Base-by-base conservation (phyloP, 331 rosid species). In the Stylosanthes scabra region DNA sequence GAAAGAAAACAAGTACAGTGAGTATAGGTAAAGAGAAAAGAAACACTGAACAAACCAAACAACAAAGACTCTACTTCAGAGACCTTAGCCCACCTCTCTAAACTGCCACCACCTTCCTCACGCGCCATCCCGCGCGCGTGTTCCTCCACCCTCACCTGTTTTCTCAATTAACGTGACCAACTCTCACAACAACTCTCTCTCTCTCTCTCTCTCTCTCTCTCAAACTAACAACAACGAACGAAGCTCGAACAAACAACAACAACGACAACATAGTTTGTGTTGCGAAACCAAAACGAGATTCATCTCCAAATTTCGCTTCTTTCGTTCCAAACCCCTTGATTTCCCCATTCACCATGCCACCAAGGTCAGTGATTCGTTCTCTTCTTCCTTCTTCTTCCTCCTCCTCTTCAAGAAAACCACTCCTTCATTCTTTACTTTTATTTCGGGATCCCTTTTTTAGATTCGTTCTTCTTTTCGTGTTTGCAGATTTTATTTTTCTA, bases 281-380 rank as follows among this genome's bases (percentile, higher is more conserved):
- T 52, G 20, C 12, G 6, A 59, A 59, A 52, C 9, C 20, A 6
- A 52, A 7, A 52, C 20, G 66, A 80, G 81, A 83, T 88, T 88
- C 91, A 82, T 66, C 77, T 52, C 52, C 79, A 44, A 75, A 69
- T 71, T 73, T 82, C 74, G 72, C n/a, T 60, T 75, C 71, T 40
- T 14, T 16, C 20, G 16, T 10, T 10, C 41, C 11, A 56, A 73
- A 91, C 81, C 93, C 98, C 91, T 91, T 87, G 89, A 81, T 82
- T 88, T 83, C 74, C 60, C 75, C 39, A 34, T 34, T 63, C 75
- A 39, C 85, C 93, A 88, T 93, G 84, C 81, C 42, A 50, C 7
- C 49, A 29, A 84, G 88, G 86, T 74, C 58, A 58, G 82, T 68
- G 76, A 5, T 34, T 34, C n/a, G n/a, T n/a, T n/a, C n/a, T n/a